Evolutionary conservation across 2,329 filamentous ascomycete species (phyloP), one percentile per base, ranked within the genome.

Genomic region (Arachnomyces sp.): DNA sequence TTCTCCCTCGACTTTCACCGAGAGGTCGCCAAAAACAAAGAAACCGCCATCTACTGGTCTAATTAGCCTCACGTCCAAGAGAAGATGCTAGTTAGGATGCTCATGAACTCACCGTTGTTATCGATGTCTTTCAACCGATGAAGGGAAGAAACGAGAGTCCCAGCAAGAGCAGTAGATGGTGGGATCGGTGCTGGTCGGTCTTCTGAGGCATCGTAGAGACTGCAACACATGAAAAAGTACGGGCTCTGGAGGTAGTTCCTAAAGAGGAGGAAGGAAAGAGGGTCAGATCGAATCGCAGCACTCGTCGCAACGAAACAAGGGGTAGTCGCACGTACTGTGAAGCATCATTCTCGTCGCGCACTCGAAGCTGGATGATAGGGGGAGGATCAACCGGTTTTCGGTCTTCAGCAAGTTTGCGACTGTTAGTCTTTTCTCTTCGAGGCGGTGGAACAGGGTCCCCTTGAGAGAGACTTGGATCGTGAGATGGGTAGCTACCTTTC

Each of bases 21-120:
- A 92, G 15, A 94, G 70, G 60, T 94, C 87, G 4, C 84, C 84
- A 61, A 93, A 94, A n/a, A 94, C 81, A 55, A 94, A 94, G 64
- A 88, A 93, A 1, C 81, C 86, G 8, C 83, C 83, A 60, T 92
- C 85, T 66, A 37, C 11, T 37, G 31, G 12, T 41, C 41, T 43
- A 42, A 11, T 37, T 39, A 28, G 45, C 2, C 8, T 32, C 11
- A 17, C 16, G 11, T 17, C 28, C 7, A 8, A 39, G 15, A 37
- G 39, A 13, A 28, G 13, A n/a, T 18, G 9, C 8, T 20, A 43
- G 17, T 7, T 42, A 32, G 43, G 14, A 42, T 41, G 46, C 28
- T 44, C 50, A 43, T 45, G 42, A 45, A 57, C 58, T 53, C 54
- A 74, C 72, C 72, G 43, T 68, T 70, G 55, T 88, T 88, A 53